Evolutionary conservation across 2,329 filamentous ascomycete genomes (phyloP), one percentile per base, ranked within the genome.

Genomic region (Fusarium penzigii): DNA sequence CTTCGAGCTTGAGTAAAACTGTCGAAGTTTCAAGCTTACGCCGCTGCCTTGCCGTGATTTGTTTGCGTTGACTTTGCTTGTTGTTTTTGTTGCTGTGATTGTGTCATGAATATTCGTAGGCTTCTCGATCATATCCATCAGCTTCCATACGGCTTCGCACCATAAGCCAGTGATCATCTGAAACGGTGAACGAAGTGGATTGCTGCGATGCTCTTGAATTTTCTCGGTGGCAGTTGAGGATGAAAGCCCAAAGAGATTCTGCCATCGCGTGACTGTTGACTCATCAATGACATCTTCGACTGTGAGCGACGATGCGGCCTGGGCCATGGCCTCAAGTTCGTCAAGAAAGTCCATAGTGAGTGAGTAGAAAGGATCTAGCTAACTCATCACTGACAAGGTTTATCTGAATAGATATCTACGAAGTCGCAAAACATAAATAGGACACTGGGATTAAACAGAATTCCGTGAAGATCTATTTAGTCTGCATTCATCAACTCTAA

Each of bases 1-100:
- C 32, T 7, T 57, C 46, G 1, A 58, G 20, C 4, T 48, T 57
- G 1, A 55, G 10, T 11, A 57, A 17, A 7, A 52, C 57, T 2
- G n/a, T 29, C 1, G 34, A n/a, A 12, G 32, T 11, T 11, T 11
- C 38, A 14, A 48, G 48, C 2, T 39, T 50, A 9, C 32, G 20
- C 6, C 29, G 38, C 5, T 55, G 40, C 8, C 36, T 32, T 2
- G 9, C 14, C 0, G 42, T 14, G 4, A 36, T 17, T 7, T n/a
- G 11, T 29, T 2, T 7, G 2, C 29, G 42, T 5, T 3, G 8
- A 25, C 9, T 3, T 29, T 1, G 16, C 6, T 25, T 25, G 1
- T 2, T 17, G 6, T 6, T 17, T 6, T 10, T 48, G 16, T 25
- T 25, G 7, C 7, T 25, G 20, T 7, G 20, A 25, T 25, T 25